phyloP scores from a whole-genome alignment of 176 grass and related monocot species.

The Zea luxurians region DNA sequence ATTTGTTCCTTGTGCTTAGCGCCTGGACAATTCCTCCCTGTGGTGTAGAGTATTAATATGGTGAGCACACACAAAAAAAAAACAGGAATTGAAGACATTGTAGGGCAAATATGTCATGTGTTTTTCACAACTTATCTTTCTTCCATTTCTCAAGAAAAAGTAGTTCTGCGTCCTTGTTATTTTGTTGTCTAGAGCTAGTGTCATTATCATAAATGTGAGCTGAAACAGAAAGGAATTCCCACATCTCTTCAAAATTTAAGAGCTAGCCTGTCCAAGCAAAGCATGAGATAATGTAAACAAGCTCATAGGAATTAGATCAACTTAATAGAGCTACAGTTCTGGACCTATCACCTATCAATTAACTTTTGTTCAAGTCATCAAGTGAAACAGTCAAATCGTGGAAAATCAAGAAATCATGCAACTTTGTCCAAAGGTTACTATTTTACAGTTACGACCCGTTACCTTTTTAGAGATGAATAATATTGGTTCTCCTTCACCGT shows the following conservation, averaged over 20 bases:
- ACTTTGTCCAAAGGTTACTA: constrained; percentile 17
- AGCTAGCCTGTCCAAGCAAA: not conserved
- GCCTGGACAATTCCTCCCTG: constrained; percentile 86
- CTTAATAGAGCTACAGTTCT: constrained; percentile 15
- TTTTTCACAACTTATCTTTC: constrained; percentile 18
- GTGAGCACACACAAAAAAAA: constrained; percentile 17
- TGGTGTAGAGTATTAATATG: constrained; percentile 12
- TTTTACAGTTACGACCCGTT: constrained; percentile 21
- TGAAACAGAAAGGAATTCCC: constrained; percentile 26
- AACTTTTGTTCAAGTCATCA: constrained; percentile 16
- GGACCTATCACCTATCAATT: constrained; percentile 27
- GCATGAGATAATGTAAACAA: constrained; percentile 15
- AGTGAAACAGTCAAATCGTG: constrained; percentile 23
- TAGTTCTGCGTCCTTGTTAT: constrained; percentile 18
- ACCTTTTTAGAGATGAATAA: constrained; percentile 88
- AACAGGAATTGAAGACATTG: constrained; percentile 11
- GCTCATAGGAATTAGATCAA: constrained; percentile 11
- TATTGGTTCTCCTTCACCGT: constrained; percentile 65
- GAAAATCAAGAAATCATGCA: constrained; percentile 5
- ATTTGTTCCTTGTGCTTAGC: constrained; percentile 64
- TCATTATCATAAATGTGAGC: constrained; percentile 10
- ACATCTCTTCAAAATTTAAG: constrained; percentile 21
- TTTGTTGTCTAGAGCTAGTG: not conserved
- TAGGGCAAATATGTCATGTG: not conserved
- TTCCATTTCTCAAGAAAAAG: constrained; percentile 2